Evolutionary conservation across 345 rosid genomes (phyloP).

Genomic region (Raphanus raphanistrum): DNA sequence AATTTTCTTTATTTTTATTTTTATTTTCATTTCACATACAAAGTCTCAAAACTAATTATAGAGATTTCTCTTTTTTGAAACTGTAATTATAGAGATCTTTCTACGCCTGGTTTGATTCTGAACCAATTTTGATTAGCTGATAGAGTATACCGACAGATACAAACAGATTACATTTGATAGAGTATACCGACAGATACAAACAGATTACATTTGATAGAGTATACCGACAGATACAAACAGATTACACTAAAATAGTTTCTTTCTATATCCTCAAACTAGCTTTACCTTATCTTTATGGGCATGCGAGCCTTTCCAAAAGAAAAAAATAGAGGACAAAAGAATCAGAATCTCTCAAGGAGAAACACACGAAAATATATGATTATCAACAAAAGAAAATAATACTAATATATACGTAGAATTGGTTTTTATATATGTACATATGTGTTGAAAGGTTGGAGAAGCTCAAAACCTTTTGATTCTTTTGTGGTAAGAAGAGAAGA

Average conservation of each 20-base stretch:
- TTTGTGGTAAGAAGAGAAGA: conserved; percentile 39
- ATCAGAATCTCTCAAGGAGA: not conserved
- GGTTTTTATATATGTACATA: not conserved
- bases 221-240: not conserved
- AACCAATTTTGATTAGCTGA: not conserved
- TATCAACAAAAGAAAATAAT: not conserved
- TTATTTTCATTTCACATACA: too few species aligned
- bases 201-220: not conserved
- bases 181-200: not conserved
- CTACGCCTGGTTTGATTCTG: not conserved
- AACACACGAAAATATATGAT: not conserved
- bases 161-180: not conserved
- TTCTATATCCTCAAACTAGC: not conserved
- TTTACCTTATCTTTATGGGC: not conserved
- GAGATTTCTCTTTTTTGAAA: too few species aligned
- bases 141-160: not conserved
- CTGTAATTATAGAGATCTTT: not conserved
- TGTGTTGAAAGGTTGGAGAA: conserved; percentile 24
- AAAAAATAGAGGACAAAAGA: not conserved
- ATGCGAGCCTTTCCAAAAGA: not conserved
- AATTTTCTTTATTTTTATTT: too few species aligned
- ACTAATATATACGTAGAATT: not conserved
- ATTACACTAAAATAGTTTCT: not conserved
- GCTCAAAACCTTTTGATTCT: conserved; percentile 41
- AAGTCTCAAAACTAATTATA: too few species aligned